These are phyloP conservation scores for Rhizopus arrhizus DNA, from an alignment of 371 early-diverging fungal species.

Conservation along the genomic window DNA sequence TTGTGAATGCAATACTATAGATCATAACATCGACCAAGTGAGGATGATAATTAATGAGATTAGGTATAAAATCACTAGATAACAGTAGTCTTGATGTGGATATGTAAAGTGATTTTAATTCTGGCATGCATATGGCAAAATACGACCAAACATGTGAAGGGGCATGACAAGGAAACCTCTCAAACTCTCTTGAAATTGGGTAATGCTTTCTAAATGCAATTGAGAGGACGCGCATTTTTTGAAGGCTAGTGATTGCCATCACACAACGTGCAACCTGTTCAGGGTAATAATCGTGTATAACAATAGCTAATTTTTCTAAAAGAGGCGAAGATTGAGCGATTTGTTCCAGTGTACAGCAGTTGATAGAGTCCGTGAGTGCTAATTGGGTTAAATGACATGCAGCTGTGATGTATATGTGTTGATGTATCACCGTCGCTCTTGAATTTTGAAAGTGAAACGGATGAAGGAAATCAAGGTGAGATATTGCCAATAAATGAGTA, in stretches of 20 bases:
- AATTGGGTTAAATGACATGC: conserved; percentile 31
- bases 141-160: conserved; percentile 34
- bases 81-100: conserved; percentile 33
- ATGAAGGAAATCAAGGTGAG: conserved; percentile 7
- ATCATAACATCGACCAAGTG: conserved; percentile 36
- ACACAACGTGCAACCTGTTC: conserved; percentile 23
- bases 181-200: conserved; percentile 26
- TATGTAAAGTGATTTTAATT: conserved; percentile 36
- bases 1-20: conserved; percentile 33
- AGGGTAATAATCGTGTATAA: conserved; percentile 40
- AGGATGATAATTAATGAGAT: conserved; percentile 17
- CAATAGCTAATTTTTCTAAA: conserved; percentile 41
- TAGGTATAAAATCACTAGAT: conserved; percentile 30
- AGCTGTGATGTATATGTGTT: conserved; percentile 16
- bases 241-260: conserved; percentile 19
- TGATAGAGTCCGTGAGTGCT: conserved; percentile 42
- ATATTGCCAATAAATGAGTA: conserved; percentile 4
- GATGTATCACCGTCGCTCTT: conserved; percentile 29
- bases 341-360: conserved; percentile 19
- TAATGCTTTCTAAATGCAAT: conserved; percentile 38
- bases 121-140: conserved; percentile 29
- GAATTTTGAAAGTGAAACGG: conserved; percentile 24
- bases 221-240: conserved; percentile 33
- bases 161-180: conserved; percentile 39
- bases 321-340: conserved; percentile 34